Conservation (phyloP, 768 basidiomycete genomes). For the Candolleomyces aberdarensis region DNA sequence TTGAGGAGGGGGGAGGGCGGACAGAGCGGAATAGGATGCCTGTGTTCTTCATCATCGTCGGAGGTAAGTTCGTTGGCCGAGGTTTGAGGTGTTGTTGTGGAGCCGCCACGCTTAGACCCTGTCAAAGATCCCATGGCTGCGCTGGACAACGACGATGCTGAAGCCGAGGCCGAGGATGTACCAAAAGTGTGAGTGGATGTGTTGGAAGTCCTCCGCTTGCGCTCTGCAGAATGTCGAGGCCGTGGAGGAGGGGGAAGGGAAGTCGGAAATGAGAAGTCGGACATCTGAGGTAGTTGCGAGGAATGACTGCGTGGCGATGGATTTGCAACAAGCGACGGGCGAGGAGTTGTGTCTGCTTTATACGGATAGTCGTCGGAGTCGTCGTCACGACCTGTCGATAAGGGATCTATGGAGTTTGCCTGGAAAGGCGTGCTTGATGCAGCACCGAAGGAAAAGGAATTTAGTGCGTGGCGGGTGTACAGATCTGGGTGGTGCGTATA, state of each 20-base stretch:
- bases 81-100: conserved; percentile 30
- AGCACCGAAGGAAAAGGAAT: conserved; percentile 47
- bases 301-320: conserved; percentile 28
- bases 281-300: conserved; percentile 20
- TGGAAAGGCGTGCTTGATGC: conserved; percentile 28
- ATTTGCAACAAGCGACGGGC: conserved; percentile 41
- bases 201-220: conserved; percentile 29
- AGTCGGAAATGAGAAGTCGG: not conserved
- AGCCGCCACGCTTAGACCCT: conserved; percentile 22
- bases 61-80: conserved; percentile 34
- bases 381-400: conserved; percentile 29
- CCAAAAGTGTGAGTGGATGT: conserved; percentile 51
- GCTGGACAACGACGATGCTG: conserved; percentile 38
- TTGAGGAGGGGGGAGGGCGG: conserved; percentile 24
- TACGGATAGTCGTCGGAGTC: conserved; percentile 35
- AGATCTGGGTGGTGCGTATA: conserved; percentile 26
- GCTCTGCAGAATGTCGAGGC: not conserved
- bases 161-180: conserved; percentile 41
- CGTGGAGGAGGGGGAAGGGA: conserved; percentile 1
- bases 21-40: conserved; percentile 25
- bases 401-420: conserved; percentile 32
- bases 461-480: conserved; percentile 43
- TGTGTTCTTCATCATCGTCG: conserved; percentile 32
- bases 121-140: conserved; percentile 9
- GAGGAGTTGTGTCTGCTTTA: conserved; percentile 45